These are phyloP conservation scores for Dothideomycetes sp. DNA, from an alignment of 2,329 filamentous ascomycete species.

Conservation along the genomic window DNA sequence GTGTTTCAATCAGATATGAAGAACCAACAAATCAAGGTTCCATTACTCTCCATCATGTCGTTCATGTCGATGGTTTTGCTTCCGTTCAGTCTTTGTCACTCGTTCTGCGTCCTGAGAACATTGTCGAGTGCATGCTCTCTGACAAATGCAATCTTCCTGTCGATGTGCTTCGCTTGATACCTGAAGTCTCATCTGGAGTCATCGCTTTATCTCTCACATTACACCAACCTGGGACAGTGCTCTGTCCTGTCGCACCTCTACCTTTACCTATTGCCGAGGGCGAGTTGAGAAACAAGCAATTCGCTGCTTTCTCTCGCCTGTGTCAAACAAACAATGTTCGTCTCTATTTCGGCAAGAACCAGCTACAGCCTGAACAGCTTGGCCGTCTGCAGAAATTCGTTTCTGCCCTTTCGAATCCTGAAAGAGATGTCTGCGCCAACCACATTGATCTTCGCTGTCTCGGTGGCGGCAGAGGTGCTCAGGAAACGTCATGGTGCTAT, in stretches of 20 bases:
- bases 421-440: not conserved
- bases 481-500: slow-evolving; percentile 3
- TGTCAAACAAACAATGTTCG: slow-evolving; percentile 5
- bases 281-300: slow-evolving; percentile 4
- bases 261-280: slow-evolving; percentile 2
- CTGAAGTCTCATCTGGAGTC: not conserved
- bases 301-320: slow-evolving; percentile 4
- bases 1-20: slow-evolving; percentile 6
- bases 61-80: slow-evolving; percentile 2
- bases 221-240: slow-evolving; percentile 1
- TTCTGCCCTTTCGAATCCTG: not conserved
- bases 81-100: slow-evolving; percentile 3
- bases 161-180: slow-evolving; percentile 3
- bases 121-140: not conserved
- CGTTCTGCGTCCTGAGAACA: slow-evolving; percentile 9
- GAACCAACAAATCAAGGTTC: slow-evolving; percentile 4
- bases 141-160: slow-evolving; percentile 1
- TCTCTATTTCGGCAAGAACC: slow-evolving; percentile 1
- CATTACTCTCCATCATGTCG: slow-evolving; percentile 2
- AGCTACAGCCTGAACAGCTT: not conserved
- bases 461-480: slow-evolving; percentile 4
- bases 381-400: not conserved
- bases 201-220: slow-evolving; percentile 2
- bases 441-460: slow-evolving; percentile 8
- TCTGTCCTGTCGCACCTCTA: slow-evolving; percentile 7